Evolutionary conservation across 257 asterid species (phyloP), one percentile per base, ranked within the genome.

Genomic region (Haberlea rhodopensis): DNA sequence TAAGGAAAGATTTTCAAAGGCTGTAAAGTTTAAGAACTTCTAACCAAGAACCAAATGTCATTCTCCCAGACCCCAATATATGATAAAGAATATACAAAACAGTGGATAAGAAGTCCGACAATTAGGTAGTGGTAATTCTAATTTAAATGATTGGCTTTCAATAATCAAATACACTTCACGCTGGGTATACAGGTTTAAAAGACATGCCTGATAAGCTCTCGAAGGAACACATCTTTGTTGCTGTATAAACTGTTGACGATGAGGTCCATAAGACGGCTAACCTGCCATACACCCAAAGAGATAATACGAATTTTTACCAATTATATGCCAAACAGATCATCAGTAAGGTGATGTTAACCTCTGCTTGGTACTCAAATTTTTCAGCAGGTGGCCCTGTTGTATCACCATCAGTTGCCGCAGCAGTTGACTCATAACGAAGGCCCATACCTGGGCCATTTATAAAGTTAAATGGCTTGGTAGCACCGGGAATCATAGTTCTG

Each of bases 211-310:
- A 90, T 82, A 70, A 94, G 97, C 75, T 94, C 99, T 61, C 99
- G 85, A 49, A 94, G 96, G 80, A 94, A 87, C 64, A 92, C 96
- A 3, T 90, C 96, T 76, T 87, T 94, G 75, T 94, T 90, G 86
- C 97, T 94, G 72, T 94, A 94, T 62, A 90, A 72, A 69, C 96
- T 94, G 73, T 90, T 94, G 54, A 94, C 99, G 19, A 94, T 94
- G 43, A 94, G 95, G 81, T 90, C 97, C 97, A 94, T 90, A 34
- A 94, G 96, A 54, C 97, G 97, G 81, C 99, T 94, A 74, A 94
- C 96, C 99, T 94, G 84, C 63, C 70, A 69, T 49, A 69, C 53
- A 62, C 52, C 65, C 37, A 52, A 32, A 56, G n/a, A 62, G n/a
- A 25, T 9, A 60, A 25, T 51, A 55, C 8, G 20, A 43, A 40